Evolutionary conservation across 2,329 filamentous ascomycete genomes (phyloP).

Genomic region (Leptosphaerulina australis): DNA sequence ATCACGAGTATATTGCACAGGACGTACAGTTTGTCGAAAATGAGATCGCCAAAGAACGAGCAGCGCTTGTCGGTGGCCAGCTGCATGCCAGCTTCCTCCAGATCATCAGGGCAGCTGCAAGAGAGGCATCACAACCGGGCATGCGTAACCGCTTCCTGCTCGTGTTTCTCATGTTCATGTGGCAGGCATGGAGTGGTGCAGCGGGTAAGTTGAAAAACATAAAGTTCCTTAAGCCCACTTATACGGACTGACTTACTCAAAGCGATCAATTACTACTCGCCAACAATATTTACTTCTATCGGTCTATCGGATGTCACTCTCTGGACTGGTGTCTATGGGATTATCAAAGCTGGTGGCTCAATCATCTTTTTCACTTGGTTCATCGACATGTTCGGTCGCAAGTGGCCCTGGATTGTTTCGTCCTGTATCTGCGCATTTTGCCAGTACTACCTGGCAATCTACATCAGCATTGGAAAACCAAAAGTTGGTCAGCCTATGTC

Average conservation of each 20-base stretch:
- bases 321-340: slow-evolving; percentile 73
- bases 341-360: slow-evolving; percentile 70
- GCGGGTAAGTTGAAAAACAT: slow-evolving; percentile 41
- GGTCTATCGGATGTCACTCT: slow-evolving; percentile 57
- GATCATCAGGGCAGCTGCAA: slow-evolving; percentile 40
- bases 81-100: slow-evolving; percentile 34
- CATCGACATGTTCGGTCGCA: slow-evolving; percentile 68
- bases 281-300: slow-evolving; percentile 70
- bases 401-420: slow-evolving; percentile 40
- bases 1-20: slow-evolving; percentile 74
- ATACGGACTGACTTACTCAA: slow-evolving; percentile 69
- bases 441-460: slow-evolving; percentile 68
- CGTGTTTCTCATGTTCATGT: slow-evolving; percentile 75
- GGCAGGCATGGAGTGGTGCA: slow-evolving; percentile 56
- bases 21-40: slow-evolving; percentile 73
- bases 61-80: slow-evolving; percentile 33
- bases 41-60: slow-evolving; percentile 58
- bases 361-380: slow-evolving; percentile 72
- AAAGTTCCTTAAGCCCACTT: too few species aligned
- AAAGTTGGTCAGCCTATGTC: slow-evolving; percentile 35
- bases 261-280: slow-evolving; percentile 75
- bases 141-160: slow-evolving; percentile 70
- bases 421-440: slow-evolving; percentile 52
- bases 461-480: slow-evolving; percentile 57
- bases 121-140: slow-evolving; percentile 43